phyloP scores from a whole-genome alignment of 2,329 filamentous ascomycete species.

The Botrytis squamosa region DNA sequence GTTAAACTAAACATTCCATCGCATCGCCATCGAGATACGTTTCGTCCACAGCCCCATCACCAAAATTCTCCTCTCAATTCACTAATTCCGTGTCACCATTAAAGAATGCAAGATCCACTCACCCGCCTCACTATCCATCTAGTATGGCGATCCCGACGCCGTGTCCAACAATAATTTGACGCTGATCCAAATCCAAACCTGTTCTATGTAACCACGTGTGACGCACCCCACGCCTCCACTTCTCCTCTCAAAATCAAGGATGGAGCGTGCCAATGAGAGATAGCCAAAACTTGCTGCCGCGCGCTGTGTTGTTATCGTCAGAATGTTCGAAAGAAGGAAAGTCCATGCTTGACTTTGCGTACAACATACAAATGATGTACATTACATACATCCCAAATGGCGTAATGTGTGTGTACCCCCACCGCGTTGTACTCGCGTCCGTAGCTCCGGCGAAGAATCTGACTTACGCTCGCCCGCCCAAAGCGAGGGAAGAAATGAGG shows the following conservation, averaged over 20 bases:
- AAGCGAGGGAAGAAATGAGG: neutral
- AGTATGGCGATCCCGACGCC: conserved; percentile 4
- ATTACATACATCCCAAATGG: neutral
- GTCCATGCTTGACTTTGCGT: neutral
- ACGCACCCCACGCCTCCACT: neutral
- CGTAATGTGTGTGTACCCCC: neutral
- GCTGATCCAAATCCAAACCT: neutral
- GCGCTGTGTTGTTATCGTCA: neutral
- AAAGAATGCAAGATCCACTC: neutral
- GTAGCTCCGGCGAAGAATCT: too few relatives aligned
- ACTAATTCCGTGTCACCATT: neutral
- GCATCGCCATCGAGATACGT: neutral
- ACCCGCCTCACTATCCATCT: neutral
- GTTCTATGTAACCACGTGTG: neutral
- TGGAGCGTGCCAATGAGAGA: neutral
- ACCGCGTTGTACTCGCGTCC: neutral
- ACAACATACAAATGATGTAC: neutral
- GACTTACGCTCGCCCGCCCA: neutral
- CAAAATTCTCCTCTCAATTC: neutral
- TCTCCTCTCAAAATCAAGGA: neutral
- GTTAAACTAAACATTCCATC: neutral
- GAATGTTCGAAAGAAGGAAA: neutral
- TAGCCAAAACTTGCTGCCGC: neutral
- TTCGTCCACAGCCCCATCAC: too few relatives aligned
- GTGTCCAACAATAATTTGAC: neutral